Evolutionary conservation across 1,284 basidiomycete species (phyloP).

Genomic region (Sphagnurus paluster): DNA sequence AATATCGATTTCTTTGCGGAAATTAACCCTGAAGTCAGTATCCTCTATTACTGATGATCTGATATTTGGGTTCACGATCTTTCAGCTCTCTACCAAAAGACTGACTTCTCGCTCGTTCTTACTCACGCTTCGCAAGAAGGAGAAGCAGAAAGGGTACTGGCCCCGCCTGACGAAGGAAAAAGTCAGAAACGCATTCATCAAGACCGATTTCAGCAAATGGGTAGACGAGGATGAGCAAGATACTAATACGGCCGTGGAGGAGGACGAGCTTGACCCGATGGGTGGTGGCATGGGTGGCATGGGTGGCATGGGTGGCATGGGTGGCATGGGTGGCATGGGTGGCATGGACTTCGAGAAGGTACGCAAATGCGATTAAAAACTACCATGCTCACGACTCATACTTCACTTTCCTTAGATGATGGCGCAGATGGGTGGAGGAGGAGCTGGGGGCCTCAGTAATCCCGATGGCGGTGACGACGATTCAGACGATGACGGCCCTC

Average conservation of each 20-base stretch:
- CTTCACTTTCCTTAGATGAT: slow-evolving; percentile 53
- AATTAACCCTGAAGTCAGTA: slow-evolving; percentile 68
- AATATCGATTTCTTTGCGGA: slow-evolving; percentile 72
- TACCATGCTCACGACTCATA: slow-evolving; percentile 5
- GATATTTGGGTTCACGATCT: slow-evolving; percentile 4
- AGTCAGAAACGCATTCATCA: slow-evolving; percentile 75
- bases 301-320: slow-evolving; percentile 45
- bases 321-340: slow-evolving; percentile 37
- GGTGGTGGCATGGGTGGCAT: slow-evolving; percentile 44
- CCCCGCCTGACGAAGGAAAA: slow-evolving; percentile 88
- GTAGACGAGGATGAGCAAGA: slow-evolving; percentile 96
- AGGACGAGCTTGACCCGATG: slow-evolving; percentile 51
- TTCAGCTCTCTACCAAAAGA: slow-evolving; percentile 63
- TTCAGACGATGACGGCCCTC: slow-evolving; percentile 67
- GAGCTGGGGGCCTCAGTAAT: slow-evolving; percentile 29
- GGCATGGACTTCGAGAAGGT: slow-evolving; percentile 65
- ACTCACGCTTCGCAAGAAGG: slow-evolving; percentile 81
- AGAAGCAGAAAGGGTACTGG: slow-evolving; percentile 79
- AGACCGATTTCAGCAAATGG: slow-evolving; percentile 93
- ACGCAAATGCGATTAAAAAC: slow-evolving; percentile 16
- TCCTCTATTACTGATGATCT: not conserved
- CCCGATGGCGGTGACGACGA: slow-evolving; percentile 40
- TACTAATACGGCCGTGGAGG: slow-evolving; percentile 41
- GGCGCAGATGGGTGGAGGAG: slow-evolving; percentile 56
- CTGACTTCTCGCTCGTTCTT: slow-evolving; percentile 68